Evolutionary conservation across 257 asterid genomes (phyloP).

Genomic region (Nicotiana attenuata): DNA sequence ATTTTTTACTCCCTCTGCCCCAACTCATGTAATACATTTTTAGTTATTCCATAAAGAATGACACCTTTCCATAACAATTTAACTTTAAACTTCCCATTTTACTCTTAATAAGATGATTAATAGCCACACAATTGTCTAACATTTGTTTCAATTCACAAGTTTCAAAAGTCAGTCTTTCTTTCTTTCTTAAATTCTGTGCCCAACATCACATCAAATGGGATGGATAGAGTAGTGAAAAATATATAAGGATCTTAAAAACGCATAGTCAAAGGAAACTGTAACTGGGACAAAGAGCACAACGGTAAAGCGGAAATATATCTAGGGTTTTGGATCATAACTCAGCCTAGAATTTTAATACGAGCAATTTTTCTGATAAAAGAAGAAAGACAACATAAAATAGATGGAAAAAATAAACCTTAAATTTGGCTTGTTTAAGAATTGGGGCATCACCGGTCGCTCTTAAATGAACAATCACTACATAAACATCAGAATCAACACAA

Average conservation of each 20-base stretch:
- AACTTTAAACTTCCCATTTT: too few species aligned
- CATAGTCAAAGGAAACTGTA: background rate
- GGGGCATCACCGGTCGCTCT: conserved; percentile 99
- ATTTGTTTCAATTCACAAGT: too few species aligned
- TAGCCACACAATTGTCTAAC: too few species aligned
- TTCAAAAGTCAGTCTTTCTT: too few species aligned
- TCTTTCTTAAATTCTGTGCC: too few species aligned
- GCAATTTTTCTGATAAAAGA: background rate
- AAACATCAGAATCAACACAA: background rate
- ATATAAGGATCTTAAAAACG: background rate
- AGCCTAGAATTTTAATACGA: background rate
- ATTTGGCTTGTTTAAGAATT: conserved; percentile 87
- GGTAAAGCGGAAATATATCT: background rate
- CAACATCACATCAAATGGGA: too few species aligned
- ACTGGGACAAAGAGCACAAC: background rate
- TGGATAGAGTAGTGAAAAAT: too few species aligned
- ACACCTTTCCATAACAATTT: too few species aligned
- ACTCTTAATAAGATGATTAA: too few species aligned
- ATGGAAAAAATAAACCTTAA: conserved; percentile 49
- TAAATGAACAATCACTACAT: conserved; percentile 80
- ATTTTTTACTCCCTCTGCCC: too few species aligned
- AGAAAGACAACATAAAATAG: background rate
- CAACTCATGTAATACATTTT: too few species aligned
- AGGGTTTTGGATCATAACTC: background rate
- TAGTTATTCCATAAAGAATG: too few species aligned